phyloP scores from a whole-genome alignment of 2,329 filamentous ascomycete species.

The Claviceps sorghi region DNA sequence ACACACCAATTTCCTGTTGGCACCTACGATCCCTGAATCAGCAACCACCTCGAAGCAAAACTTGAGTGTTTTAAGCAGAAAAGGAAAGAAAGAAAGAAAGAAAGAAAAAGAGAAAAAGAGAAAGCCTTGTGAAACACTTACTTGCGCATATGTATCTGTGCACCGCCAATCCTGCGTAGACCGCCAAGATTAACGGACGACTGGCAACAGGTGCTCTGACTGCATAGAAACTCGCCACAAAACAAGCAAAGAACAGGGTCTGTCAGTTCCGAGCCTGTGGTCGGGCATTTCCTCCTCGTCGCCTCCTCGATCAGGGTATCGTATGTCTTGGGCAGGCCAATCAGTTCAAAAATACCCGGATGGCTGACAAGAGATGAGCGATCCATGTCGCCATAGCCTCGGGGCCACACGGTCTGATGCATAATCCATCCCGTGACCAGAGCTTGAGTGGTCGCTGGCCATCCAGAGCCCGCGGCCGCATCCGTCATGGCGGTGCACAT shows the following conservation, averaged over 20 bases:
- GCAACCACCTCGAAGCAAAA: background rate
- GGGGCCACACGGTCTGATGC: conserved; percentile 37
- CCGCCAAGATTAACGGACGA: conserved; percentile 38
- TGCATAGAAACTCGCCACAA: conserved; percentile 94
- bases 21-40: conserved; percentile 40
- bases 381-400: conserved; percentile 17
- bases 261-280: conserved; percentile 76
- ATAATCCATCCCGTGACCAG: conserved; percentile 59
- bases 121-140: conserved; percentile 30
- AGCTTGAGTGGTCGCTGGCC: conserved; percentile 29
- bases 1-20: conserved; percentile 78
- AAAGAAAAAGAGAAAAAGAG: background rate
- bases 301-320: conserved; percentile 87
- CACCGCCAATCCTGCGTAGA: conserved; percentile 53
- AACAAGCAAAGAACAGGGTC: conserved; percentile 89
- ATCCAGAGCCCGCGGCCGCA: conserved; percentile 29
- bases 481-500: conserved; percentile 50
- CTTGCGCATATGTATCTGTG: conserved; percentile 79
- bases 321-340: conserved; percentile 83
- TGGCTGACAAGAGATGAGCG: conserved; percentile 48
- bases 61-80: background rate
- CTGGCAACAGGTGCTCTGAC: conserved; percentile 82
- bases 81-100: background rate
- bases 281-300: conserved; percentile 69
- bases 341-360: conserved; percentile 83